Evolutionary conservation across 2,329 filamentous ascomycete species (phyloP).

Genomic region (Malbranchea cinnamomea): DNA sequence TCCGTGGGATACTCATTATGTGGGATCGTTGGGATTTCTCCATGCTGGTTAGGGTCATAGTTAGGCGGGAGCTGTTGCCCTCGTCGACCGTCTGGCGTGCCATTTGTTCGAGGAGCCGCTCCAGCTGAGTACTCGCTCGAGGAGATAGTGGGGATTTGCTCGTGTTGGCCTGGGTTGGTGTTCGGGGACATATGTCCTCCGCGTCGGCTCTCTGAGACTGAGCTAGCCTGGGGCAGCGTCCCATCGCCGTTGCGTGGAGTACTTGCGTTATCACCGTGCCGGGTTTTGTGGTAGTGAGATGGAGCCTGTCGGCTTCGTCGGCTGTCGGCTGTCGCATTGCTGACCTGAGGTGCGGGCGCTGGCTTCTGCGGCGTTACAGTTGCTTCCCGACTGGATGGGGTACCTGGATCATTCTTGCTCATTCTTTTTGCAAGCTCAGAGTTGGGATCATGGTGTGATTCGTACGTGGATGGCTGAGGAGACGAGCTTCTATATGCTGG

Average conservation of each 20-base stretch:
- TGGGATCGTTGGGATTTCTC: constrained; percentile 54
- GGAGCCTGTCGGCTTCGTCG: constrained; percentile 13
- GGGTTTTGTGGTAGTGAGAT: constrained; percentile 7
- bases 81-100: constrained; percentile 16
- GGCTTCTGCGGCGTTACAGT: constrained; percentile 39
- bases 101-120: not conserved
- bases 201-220: constrained; percentile 2
- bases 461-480: constrained; percentile 81
- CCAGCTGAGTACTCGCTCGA: too few species aligned
- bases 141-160: not conserved
- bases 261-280: too few species aligned
- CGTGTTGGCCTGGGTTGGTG: constrained; percentile 1
- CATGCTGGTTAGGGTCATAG: constrained; percentile 44
- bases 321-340: constrained; percentile 11
- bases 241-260: too few species aligned
- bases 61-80: constrained; percentile 30
- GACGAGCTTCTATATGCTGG: constrained; percentile 92
- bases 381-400: constrained; percentile 36
- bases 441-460: constrained; percentile 80
- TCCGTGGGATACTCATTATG: constrained; percentile 91
- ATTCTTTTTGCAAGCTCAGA: constrained; percentile 57
- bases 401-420: constrained; percentile 39
- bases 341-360: too few species aligned
- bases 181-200: not conserved
- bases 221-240: too few species aligned